Conservation (phyloP, 164 flowering plant species). For the Nelumbo lutea region DNA sequence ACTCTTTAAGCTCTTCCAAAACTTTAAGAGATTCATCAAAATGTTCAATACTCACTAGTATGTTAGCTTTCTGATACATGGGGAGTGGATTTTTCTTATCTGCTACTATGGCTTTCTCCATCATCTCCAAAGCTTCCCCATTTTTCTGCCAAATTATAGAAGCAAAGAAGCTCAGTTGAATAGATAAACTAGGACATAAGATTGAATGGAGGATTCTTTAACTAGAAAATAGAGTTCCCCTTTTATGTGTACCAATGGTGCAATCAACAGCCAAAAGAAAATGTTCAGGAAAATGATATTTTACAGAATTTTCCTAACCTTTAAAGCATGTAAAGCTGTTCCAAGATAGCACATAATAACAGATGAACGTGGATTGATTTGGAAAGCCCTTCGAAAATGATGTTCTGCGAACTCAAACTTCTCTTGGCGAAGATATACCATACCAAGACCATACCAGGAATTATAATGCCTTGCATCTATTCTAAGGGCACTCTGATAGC, state of each 20-base stretch:
- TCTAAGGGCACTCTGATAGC: slow-evolving; percentile 83
- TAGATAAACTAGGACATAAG: neutral
- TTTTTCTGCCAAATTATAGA: slow-evolving; percentile 49
- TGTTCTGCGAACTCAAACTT: slow-evolving; percentile 92
- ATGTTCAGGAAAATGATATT: neutral
- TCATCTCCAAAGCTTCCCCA: slow-evolving; percentile 74
- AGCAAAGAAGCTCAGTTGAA: neutral
- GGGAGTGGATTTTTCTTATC: slow-evolving; percentile 96
- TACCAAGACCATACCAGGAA: slow-evolving; percentile 98
- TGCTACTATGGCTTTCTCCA: slow-evolving; percentile 84
- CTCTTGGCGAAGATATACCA: slow-evolving; percentile 91
- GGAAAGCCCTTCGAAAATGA: slow-evolving; percentile 84
- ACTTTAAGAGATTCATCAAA: slow-evolving; percentile 75
- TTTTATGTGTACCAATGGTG: neutral
- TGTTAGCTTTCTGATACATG: slow-evolving; percentile 91
- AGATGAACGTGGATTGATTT: slow-evolving; percentile 88
- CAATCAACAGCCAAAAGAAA: neutral
- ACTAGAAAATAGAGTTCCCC: neutral
- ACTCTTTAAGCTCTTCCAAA: slow-evolving; percentile 89
- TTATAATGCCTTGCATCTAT: slow-evolving; percentile 89
- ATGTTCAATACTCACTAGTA: slow-evolving; percentile 62
- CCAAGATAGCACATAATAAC: slow-evolving; percentile 97
- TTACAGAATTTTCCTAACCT: slow-evolving; percentile 37
- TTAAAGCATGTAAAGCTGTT: slow-evolving; percentile 78
- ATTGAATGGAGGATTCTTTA: neutral